Base-by-base conservation (phyloP, 2,329 filamentous ascomycete genomes). In the Penicillium sp. region DNA sequence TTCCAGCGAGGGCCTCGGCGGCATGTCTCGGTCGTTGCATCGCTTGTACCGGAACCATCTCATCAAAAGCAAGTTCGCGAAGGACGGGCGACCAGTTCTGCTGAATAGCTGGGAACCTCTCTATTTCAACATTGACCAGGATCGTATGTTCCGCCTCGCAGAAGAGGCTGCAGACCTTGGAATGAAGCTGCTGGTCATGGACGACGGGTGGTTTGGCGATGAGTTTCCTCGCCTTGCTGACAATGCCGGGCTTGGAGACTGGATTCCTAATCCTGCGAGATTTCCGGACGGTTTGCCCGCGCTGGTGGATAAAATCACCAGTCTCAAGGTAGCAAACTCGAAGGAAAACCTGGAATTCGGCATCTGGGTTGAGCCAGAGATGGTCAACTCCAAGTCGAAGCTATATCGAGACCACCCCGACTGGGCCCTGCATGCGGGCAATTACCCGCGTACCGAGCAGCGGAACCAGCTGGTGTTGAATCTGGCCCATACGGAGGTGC, bases 311-410 rank as follows among this genome's bases (percentile, higher is more conserved):
- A 77, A 81, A 5, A 79, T 89, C 38, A 86, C 81, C 5, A 75
- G 78, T 7, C 78, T 87, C 6, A 77, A 80, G 3, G 80, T 82
- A 0, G 73, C 79, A 2, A 82, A 84, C 0, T 75, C 78, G 11
- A 2, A 8, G 35, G 35, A 41, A 0, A 79, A 83, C 1, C 72
- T 90, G 50, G 79, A 82, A 11, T 90, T 90, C 65, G 88, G 88
- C n/a, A 79, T 90, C 3, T 90, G 88, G 88, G 81, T 90, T 2
- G 88, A 90, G 69, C 87, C 87, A 0, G 88, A 90, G 67, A 90
- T 90, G 88, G 83, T 89, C 54, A 88, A 86, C 60, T 84, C 85
- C 1, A 84, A 86, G 57, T 89, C 87, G 0, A 82, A 79, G 2
- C 78, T 90, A 2, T 90, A 90, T 70, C 72, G 81, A 0, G 76